These are phyloP conservation scores for Pythium monospermum DNA, from an alignment of 352 stramenopile species.

Conservation along the genomic window DNA sequence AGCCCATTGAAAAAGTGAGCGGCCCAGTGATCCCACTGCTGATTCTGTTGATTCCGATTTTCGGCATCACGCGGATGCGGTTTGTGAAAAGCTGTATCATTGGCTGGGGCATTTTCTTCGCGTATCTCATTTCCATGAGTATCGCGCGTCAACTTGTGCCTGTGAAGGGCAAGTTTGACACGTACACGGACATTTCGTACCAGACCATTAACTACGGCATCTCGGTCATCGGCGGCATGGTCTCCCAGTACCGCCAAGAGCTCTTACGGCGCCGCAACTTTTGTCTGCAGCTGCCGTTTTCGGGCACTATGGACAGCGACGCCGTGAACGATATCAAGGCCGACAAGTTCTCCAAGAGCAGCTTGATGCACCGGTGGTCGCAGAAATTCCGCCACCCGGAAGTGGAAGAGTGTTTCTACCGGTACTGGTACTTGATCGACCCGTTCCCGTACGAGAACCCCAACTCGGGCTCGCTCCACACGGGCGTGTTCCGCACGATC, in stretches of 20 bases:
- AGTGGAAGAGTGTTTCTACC: conserved; percentile 78
- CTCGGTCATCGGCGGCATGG: conserved; percentile 71
- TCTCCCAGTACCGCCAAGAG: conserved; percentile 82
- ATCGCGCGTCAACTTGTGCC: conserved; percentile 36
- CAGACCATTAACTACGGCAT: conserved; percentile 83
- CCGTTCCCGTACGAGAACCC: conserved; percentile 81
- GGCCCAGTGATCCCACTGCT: conserved; percentile 68
- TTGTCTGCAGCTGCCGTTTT: conserved; percentile 70
- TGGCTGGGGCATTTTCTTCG: conserved; percentile 67
- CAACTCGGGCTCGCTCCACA: conserved; percentile 67
- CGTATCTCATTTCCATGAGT: conserved; percentile 59
- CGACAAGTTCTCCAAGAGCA: conserved; percentile 68
- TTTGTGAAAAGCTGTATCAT: conserved; percentile 70
- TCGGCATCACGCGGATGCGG: conserved; percentile 80
- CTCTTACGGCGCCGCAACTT: conserved; percentile 72
- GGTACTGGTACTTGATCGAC: conserved; percentile 85
- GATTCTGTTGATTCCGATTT: conserved; percentile 80
- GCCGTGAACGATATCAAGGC: conserved; percentile 51
- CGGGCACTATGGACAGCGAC: conserved; percentile 61
- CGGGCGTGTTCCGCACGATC: conserved; percentile 68
- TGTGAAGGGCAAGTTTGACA: conserved; percentile 40
- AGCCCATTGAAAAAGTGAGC: conserved; percentile 61
- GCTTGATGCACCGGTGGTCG: conserved; percentile 60
- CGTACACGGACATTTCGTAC: conserved; percentile 72
- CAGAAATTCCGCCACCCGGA: conserved; percentile 67